Conservation (phyloP, 371 early-diverging fungal genomes). For the Mortierella sp. region DNA sequence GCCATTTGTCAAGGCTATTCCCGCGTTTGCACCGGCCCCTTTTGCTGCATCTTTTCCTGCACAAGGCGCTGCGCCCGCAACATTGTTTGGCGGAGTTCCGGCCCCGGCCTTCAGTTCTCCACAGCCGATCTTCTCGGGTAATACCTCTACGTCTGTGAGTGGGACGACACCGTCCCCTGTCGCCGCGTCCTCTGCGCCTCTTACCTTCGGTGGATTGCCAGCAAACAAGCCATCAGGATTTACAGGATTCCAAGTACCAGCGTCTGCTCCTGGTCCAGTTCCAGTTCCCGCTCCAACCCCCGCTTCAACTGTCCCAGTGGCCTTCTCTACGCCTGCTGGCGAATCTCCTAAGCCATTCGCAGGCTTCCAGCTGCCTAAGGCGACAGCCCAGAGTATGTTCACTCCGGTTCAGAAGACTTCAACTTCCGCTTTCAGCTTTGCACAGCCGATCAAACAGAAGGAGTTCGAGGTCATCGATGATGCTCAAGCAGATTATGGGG, state of each 20-base stretch:
- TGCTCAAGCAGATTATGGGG: not conserved
- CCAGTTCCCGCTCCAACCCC: no score
- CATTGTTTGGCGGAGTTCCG: not conserved
- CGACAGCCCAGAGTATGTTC: not conserved
- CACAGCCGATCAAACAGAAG: conserved; percentile 3
- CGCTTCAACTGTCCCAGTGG: not conserved
- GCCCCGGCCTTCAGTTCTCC: conserved; percentile 15
- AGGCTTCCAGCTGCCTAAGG: conserved; percentile 24
- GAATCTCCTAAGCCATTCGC: conserved; percentile 11
- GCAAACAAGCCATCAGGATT: conserved; percentile 4
- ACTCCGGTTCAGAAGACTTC: not conserved
- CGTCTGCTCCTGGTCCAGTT: no score
- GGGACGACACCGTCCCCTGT: not conserved
- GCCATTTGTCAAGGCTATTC: not conserved
- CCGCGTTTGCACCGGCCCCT: conserved; percentile 2
- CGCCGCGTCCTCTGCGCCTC: not conserved
- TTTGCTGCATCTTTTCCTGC: not conserved
- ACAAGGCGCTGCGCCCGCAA: not conserved
- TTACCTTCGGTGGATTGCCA: conserved; percentile 1
- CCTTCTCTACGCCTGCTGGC: not conserved
- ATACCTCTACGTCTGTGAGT: no score
- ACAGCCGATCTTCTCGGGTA: not conserved
- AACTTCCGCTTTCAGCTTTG: conserved; percentile 3
- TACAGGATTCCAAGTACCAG: conserved; percentile 12
- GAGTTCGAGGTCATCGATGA: not conserved